phyloP scores from a whole-genome alignment of 176 grass and related monocot genomes.

The Cocos nucifera region DNA sequence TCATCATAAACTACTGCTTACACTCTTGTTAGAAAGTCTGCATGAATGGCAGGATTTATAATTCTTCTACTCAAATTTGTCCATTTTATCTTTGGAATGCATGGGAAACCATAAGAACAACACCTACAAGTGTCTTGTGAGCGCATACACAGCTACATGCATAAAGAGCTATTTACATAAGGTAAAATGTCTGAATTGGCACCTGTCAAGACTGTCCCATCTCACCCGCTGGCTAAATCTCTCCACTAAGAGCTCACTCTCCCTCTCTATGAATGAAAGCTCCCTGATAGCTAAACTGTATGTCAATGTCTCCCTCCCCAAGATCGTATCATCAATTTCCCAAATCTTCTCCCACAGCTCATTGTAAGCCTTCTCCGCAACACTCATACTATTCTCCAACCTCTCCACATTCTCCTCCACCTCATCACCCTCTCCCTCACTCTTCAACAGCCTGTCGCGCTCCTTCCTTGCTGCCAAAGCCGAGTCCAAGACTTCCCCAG shows the following conservation, averaged over 20 bases:
- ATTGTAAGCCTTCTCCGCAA: constrained; percentile 18
- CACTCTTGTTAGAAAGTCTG: too few species aligned
- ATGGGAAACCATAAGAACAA: too few species aligned
- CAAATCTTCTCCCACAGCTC: constrained; percentile 10
- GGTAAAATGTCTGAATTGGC: not conserved
- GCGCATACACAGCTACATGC: too few species aligned
- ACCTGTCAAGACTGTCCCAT: constrained; percentile 9
- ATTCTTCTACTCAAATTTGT: too few species aligned
- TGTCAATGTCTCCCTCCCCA: constrained; percentile 19
- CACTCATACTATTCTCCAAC: constrained; percentile 12
- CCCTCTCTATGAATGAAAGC: constrained; percentile 23
- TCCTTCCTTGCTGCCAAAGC: constrained; percentile 13
- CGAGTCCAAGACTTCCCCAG: constrained; percentile 4
- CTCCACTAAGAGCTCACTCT: constrained; percentile 23
- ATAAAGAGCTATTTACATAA: too few species aligned
- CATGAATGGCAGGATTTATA: too few species aligned
- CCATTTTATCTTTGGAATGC: too few species aligned
- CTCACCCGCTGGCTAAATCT: constrained; percentile 7
- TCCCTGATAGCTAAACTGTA: constrained; percentile 23
- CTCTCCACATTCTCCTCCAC: constrained; percentile 4
- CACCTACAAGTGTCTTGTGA: too few species aligned
- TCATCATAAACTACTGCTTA: too few species aligned
- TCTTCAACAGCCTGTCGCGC: constrained; percentile 11
- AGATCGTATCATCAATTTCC: constrained; percentile 18
- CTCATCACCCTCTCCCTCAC: not conserved